phyloP scores from a whole-genome alignment of 345 rosid genomes.

The Aquilaria malaccensis region DNA sequence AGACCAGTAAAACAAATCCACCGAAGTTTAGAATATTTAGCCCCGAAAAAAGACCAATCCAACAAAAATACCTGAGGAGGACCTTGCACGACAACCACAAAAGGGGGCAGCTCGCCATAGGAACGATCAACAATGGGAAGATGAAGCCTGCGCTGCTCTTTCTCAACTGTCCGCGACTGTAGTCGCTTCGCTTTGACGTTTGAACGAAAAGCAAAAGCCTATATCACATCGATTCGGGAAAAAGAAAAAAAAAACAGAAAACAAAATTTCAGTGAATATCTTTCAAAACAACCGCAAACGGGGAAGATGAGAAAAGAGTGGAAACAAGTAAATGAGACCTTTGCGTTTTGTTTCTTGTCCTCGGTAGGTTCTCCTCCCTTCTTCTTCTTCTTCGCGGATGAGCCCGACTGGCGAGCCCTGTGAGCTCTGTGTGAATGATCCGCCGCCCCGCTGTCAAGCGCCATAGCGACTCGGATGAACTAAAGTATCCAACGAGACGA shows the following conservation, averaged over 20 bases:
- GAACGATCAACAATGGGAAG: conserved; percentile 70
- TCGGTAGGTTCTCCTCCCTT: conserved; percentile 34
- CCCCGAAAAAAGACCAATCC: not conserved
- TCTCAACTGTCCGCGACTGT: conserved; percentile 66
- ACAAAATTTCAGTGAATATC: not conserved
- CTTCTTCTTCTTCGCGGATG: conserved; percentile 56
- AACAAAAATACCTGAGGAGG: conserved; percentile 57
- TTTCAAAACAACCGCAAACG: not conserved
- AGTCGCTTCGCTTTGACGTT: conserved; percentile 54
- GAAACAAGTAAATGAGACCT: conserved; percentile 24
- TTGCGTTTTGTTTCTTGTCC: conserved; percentile 52
- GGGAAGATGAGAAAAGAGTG: not conserved
- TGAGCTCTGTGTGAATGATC: conserved; percentile 66
- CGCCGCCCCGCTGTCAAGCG: conserved; percentile 21
- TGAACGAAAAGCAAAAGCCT: conserved; percentile 75
- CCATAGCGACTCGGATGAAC: conserved; percentile 27
- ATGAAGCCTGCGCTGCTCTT: conserved; percentile 81
- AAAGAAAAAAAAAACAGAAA: not conserved
- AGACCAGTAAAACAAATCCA: no score
- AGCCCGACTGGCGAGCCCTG: conserved; percentile 63
- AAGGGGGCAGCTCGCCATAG: conserved; percentile 77
- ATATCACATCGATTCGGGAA: not conserved
- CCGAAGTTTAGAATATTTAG: no score
- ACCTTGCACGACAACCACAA: conserved; percentile 85
- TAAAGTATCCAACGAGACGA: not conserved